A percentile compares a stretch with the other conserved stretches of the same genome.
Conservation (phyloP, 331 rosid species). For the Pyracantha coccinea region DNA sequence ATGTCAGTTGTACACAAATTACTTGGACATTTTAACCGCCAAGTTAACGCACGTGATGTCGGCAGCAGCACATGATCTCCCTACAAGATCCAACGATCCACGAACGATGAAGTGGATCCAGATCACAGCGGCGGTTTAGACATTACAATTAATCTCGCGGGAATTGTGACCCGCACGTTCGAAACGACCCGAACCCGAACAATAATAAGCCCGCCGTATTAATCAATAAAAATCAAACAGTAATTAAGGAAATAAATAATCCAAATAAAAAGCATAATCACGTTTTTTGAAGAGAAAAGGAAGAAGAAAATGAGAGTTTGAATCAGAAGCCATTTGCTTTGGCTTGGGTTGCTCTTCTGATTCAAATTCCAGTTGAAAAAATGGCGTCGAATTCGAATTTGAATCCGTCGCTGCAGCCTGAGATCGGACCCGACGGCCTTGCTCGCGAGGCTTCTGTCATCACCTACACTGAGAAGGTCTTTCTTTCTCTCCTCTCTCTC, state of each 20-base stretch:
- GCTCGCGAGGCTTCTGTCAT: constrained; percentile 65
- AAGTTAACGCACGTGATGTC: constrained; percentile 16
- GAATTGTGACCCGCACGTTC: neutral
- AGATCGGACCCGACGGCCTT: constrained; percentile 92
- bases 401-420: constrained; percentile 47
- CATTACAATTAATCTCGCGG: neutral
- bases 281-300: neutral
- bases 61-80: neutral
- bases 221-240: neutral
- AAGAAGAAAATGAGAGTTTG: constrained; percentile 4
- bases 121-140: neutral
- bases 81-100: neutral
- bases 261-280: neutral
- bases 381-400: constrained; percentile 47
- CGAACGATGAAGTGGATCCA: neutral
- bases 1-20: neutral
- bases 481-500: neutral
- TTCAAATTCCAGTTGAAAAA: neutral
- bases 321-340: constrained; percentile 3
- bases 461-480: constrained; percentile 82
- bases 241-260: neutral
- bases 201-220: too few relatives aligned
- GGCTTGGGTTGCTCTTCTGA: neutral
- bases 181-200: neutral
- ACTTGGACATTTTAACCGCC: constrained; percentile 1